A percentile compares a stretch with the other conserved stretches of the same genome.
These are phyloP conservation scores for Mycogone perniciosa DNA, from an alignment of 2,329 filamentous ascomycete species.

Conservation along the genomic window DNA sequence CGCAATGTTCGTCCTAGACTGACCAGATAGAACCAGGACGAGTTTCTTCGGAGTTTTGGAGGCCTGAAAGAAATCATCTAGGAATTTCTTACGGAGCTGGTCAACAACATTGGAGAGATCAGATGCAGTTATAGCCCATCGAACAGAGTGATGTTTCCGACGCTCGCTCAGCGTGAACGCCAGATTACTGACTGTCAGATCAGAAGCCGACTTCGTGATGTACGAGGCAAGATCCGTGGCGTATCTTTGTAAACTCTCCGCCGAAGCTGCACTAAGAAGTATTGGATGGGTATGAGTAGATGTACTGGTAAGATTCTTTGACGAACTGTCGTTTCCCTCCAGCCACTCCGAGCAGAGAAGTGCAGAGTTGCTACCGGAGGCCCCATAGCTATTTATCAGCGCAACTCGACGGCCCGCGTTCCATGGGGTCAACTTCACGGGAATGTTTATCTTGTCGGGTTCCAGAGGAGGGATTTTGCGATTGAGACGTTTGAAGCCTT, in stretches of 20 bases:
- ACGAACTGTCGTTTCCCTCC: background rate
- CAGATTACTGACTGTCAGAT: constrained; percentile 10
- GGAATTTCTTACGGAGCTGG: constrained; percentile 1
- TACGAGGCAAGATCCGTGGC: constrained; percentile 6
- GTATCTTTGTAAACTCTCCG: constrained; percentile 10
- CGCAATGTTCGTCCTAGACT: constrained; percentile 20
- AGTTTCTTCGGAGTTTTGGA: constrained; percentile 17
- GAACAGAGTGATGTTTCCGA: constrained; percentile 13
- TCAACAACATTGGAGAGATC: constrained; percentile 1
- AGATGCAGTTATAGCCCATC: constrained; percentile 12
- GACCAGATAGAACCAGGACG: constrained; percentile 34
- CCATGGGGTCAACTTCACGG: constrained; percentile 15
- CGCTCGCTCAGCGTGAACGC: constrained; percentile 15
- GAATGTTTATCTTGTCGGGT: constrained; percentile 13
- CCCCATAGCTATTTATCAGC: constrained; percentile 31
- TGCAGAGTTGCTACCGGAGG: constrained; percentile 29
- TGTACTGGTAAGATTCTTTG: background rate
- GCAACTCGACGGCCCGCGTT: constrained; percentile 17
- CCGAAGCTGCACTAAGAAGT: constrained; percentile 14
- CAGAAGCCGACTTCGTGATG: constrained; percentile 1
- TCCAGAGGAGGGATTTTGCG: constrained; percentile 20
- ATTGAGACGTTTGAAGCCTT: constrained; percentile 22
- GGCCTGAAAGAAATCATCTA: constrained; percentile 1
- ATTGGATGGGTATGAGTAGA: constrained; percentile 5
- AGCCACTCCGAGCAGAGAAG: constrained; percentile 14